These are phyloP conservation scores for Schizopora paradoxa DNA, from an alignment of 1,284 basidiomycete genomes.

Conservation along the genomic window DNA sequence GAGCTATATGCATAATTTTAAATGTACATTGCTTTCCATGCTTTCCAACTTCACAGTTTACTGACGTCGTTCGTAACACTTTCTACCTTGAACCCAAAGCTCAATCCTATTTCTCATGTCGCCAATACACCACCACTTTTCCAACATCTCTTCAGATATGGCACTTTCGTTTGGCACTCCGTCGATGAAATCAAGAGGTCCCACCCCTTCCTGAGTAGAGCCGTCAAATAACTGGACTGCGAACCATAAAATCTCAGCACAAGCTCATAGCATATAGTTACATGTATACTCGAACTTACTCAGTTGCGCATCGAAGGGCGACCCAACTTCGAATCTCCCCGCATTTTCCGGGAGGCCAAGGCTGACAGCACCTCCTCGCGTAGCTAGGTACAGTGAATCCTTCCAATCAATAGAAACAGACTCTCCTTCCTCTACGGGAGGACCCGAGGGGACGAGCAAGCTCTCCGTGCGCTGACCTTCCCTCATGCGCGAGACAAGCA, in stretches of 20 bases:
- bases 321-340: constrained; percentile 60
- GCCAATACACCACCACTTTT: constrained; percentile 87
- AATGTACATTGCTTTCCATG: too few relatives aligned
- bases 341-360: constrained; percentile 45
- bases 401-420: constrained; percentile 65
- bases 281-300: constrained; percentile 44
- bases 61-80: too few relatives aligned
- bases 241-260: constrained; percentile 1
- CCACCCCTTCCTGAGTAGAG: constrained; percentile 39
- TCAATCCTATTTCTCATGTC: constrained; percentile 56
- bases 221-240: constrained; percentile 49
- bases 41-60: too few relatives aligned
- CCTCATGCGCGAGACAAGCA: constrained; percentile 65
- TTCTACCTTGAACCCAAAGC: constrained; percentile 71
- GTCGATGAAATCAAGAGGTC: constrained; percentile 67
- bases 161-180: constrained; percentile 24
- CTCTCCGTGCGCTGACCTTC: constrained; percentile 45
- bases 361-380: constrained; percentile 66
- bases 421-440: constrained; percentile 15
- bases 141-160: constrained; percentile 53
- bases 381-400: constrained; percentile 74
- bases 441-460: constrained; percentile 7
- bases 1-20: too few relatives aligned
- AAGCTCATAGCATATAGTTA: constrained; percentile 7
- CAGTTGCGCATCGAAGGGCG: constrained; percentile 77